phyloP scores from a whole-genome alignment of 1,284 basidiomycete species.

The Sporisorium sorghi region DNA sequence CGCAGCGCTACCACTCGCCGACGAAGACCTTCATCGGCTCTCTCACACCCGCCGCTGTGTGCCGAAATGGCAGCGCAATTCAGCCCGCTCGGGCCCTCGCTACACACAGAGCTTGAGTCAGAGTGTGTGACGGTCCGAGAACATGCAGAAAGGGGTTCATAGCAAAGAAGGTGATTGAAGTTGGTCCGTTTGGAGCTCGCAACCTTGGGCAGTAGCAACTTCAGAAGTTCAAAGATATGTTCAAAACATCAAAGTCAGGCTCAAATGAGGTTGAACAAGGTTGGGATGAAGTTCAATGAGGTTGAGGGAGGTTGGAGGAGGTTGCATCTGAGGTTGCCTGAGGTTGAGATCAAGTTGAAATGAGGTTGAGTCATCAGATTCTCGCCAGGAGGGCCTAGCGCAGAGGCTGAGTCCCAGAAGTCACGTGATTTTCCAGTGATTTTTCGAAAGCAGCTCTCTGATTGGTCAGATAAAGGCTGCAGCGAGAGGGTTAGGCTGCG shows the following conservation, averaged over 20 bases:
- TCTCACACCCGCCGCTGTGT: neutral
- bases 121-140: neutral
- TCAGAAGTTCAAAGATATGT: neutral
- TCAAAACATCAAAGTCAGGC: neutral
- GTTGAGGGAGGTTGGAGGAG: conserved; percentile 8
- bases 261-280: conserved; percentile 1
- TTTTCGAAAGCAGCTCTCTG: neutral
- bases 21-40: neutral
- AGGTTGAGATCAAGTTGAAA: neutral
- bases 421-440: neutral
- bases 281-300: conserved; percentile 6
- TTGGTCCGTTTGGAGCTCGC: neutral
- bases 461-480: neutral
- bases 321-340: neutral
- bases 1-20: neutral
- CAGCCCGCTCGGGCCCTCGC: neutral
- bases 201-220: neutral
- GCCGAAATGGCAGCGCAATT: neutral
- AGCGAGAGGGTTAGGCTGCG: neutral
- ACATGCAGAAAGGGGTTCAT: neutral
- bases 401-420: neutral
- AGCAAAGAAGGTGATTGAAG: neutral
- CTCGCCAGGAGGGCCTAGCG: conserved; percentile 11
- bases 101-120: neutral
- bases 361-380: conserved; percentile 1